These are phyloP conservation scores for Quercus suber DNA, from an alignment of 306 rosid species.

Conservation along the genomic window DNA sequence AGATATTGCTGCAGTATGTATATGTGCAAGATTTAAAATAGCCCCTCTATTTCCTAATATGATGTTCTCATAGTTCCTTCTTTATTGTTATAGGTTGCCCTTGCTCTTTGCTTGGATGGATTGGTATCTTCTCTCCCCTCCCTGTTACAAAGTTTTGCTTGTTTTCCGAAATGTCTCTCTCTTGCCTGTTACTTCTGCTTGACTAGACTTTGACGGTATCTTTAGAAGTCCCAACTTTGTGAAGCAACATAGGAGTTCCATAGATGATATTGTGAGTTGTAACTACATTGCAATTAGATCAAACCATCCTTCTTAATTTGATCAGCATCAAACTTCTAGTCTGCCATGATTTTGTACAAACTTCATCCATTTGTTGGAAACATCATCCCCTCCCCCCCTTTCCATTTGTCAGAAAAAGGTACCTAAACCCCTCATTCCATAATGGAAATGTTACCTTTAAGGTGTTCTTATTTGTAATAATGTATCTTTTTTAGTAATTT, in stretches of 20 bases:
- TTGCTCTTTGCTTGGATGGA: conserved; percentile 91
- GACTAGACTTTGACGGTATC: neutral
- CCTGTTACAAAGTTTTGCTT: conserved; percentile 15
- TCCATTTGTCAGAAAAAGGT: neutral
- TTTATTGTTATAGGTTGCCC: conserved; percentile 67
- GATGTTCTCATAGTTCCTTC: conserved; percentile 27
- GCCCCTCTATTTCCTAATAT: conserved; percentile 11
- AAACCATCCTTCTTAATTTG: neutral
- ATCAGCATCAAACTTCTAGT: neutral
- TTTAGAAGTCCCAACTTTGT: neutral
- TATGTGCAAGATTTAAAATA: conserved; percentile 7
- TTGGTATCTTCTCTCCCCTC: conserved; percentile 52
- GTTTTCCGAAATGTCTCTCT: neutral
- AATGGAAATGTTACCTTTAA: neutral
- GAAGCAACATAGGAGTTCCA: neutral
- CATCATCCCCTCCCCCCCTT: neutral
- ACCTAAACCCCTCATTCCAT: neutral
- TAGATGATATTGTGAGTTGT: neutral
- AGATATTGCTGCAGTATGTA: conserved; percentile 95
- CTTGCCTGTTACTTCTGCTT: neutral
- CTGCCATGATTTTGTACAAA: neutral
- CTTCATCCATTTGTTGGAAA: neutral
- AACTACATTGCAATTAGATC: neutral
- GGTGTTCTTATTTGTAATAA: neutral
- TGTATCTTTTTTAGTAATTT: neutral